These are phyloP conservation scores for Nitzschia inconspicua DNA, from an alignment of 108 stramenopile genomes.

Conservation along the genomic window DNA sequence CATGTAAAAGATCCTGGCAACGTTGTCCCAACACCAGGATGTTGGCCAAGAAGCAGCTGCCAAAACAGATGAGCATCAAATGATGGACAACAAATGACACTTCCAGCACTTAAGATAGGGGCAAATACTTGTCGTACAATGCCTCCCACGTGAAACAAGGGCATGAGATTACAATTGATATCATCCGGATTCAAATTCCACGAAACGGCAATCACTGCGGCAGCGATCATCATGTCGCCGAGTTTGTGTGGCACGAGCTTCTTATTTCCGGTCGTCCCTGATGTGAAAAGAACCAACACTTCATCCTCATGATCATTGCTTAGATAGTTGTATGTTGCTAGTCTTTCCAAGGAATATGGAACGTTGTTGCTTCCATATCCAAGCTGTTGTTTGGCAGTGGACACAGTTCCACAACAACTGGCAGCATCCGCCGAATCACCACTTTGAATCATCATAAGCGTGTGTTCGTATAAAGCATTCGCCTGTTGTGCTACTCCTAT, in stretches of 20 bases:
- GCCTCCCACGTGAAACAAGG: conserved; percentile 67
- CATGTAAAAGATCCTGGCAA: conserved; percentile 49
- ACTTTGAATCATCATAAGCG: conserved; percentile 1
- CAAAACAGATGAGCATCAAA: conserved; percentile 57
- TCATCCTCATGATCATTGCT: conserved; percentile 42
- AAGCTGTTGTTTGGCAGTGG: neutral
- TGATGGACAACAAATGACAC: conserved; percentile 57
- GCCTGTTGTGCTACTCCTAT: neutral
- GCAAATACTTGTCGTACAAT: conserved; percentile 52
- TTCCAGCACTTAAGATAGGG: conserved; percentile 53
- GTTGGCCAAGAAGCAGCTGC: no score
- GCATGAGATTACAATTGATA: conserved; percentile 76
- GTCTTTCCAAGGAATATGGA: neutral
- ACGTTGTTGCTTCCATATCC: neutral
- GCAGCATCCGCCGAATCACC: conserved; percentile 7
- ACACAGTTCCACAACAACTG: conserved; percentile 14
- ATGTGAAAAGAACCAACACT: conserved; percentile 65
- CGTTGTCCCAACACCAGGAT: no score
- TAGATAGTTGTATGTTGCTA: conserved; percentile 5
- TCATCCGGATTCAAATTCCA: conserved; percentile 55
- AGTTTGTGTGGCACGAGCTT: conserved; percentile 64
- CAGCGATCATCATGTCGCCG: conserved; percentile 44
- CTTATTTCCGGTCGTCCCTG: conserved; percentile 68
- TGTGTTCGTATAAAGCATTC: conserved; percentile 1
- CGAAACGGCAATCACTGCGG: conserved; percentile 42